Evolutionary conservation across 2,329 filamentous ascomycete genomes (phyloP).

Genomic region (Didymella exigua): DNA sequence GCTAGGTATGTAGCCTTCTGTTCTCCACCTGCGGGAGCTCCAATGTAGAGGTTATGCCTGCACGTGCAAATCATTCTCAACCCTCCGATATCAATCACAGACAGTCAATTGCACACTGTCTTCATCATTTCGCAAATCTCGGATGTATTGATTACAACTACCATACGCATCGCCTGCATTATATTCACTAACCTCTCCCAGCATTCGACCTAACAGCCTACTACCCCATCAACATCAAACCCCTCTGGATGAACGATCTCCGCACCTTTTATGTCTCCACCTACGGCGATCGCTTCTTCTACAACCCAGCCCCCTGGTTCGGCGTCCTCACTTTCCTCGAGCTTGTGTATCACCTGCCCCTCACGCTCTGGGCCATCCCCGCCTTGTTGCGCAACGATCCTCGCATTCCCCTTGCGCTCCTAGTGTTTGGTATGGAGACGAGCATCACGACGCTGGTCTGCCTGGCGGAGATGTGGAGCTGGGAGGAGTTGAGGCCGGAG

Average conservation of each 20-base stretch:
- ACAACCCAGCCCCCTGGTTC: conserved; percentile 65
- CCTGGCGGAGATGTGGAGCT: conserved; percentile 65
- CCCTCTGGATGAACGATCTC: conserved; percentile 56
- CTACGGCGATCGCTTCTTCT: conserved; percentile 69
- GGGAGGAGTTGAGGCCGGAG: conserved; percentile 45
- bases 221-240: conserved; percentile 60
- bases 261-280: conserved; percentile 64
- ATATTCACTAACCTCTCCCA: conserved; percentile 34
- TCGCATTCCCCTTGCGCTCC: conserved; percentile 63
- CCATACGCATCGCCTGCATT: neutral
- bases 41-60: too few species aligned
- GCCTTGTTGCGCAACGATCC: conserved; percentile 63
- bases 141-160: too few species aligned
- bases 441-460: conserved; percentile 68
- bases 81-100: too few species aligned
- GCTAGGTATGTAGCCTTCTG: conserved; percentile 54
- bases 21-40: neutral
- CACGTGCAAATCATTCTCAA: too few species aligned
- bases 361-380: conserved; percentile 65
- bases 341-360: conserved; percentile 64
- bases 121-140: too few species aligned
- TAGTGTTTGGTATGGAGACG: conserved; percentile 65
- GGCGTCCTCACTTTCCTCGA: conserved; percentile 63
- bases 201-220: conserved; percentile 66
- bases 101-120: too few species aligned